A percentile compares a stretch with the other conserved stretches of the same genome.
Evolutionary conservation across 352 stramenopile species (phyloP).

Genomic region (Phytopythium chamaehyphon): DNA sequence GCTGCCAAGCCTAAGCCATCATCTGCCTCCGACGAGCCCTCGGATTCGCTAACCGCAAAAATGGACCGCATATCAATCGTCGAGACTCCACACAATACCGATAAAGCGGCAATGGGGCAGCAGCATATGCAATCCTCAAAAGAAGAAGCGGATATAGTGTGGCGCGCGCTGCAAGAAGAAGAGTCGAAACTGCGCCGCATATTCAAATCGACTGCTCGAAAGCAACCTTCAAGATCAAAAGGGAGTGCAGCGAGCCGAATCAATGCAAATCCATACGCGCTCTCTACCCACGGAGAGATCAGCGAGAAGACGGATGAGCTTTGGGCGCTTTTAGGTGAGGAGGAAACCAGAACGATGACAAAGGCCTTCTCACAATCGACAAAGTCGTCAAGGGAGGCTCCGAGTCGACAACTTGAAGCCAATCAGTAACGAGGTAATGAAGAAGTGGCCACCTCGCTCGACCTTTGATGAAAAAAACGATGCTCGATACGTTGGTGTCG

Average conservation of each 20-base stretch:
- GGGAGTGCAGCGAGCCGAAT: conserved; percentile 3
- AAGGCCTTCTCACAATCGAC: conserved; percentile 20
- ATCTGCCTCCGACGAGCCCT: neutral
- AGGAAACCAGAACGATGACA: conserved; percentile 20
- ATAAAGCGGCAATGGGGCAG: neutral
- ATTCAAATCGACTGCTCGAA: neutral
- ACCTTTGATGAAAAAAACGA: too few species aligned
- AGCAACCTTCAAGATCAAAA: conserved; percentile 6
- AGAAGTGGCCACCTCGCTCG: too few species aligned
- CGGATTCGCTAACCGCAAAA: neutral
- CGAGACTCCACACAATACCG: neutral
- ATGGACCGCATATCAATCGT: conserved; percentile 5
- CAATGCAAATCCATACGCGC: neutral
- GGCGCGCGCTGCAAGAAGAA: conserved; percentile 49
- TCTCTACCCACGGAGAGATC: conserved; percentile 16
- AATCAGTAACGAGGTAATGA: too few species aligned
- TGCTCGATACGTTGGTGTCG: too few species aligned
- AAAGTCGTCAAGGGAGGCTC: neutral
- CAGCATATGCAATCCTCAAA: conserved; percentile 1
- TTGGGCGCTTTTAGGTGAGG: conserved; percentile 22
- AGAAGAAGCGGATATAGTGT: conserved; percentile 26
- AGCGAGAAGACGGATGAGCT: conserved; percentile 35
- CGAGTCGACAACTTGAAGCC: too few species aligned
- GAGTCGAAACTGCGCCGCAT: conserved; percentile 32
- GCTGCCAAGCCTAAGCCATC: neutral